phyloP scores from a whole-genome alignment of 495 filamentous ascomycete genomes.

The Hypoxylon fuscum region DNA sequence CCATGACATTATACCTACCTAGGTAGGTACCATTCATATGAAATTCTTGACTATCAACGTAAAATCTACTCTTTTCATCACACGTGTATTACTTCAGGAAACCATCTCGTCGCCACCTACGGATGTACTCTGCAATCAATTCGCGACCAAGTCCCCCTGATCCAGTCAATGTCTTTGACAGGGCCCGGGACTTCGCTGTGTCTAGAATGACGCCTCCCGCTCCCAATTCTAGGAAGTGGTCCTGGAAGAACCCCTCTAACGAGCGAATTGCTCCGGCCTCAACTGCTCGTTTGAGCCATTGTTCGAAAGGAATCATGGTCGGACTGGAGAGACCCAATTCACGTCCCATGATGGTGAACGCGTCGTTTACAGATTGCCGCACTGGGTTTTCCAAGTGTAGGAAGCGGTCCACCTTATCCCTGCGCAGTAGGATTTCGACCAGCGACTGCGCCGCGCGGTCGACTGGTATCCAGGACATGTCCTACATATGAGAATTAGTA shows the following conservation, averaged over 20 bases:
- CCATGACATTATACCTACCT: too few species aligned
- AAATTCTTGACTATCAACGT: not conserved
- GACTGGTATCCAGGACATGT: conserved; percentile 52
- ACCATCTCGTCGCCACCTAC: conserved; percentile 13
- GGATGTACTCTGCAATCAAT: conserved; percentile 38
- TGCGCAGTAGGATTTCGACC: conserved; percentile 44
- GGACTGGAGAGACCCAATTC: conserved; percentile 32
- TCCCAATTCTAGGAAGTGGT: conserved; percentile 42
- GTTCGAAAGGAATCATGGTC: conserved; percentile 38
- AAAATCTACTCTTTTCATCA: too few species aligned
- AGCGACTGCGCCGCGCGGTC: conserved; percentile 46
- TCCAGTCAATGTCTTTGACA: conserved; percentile 29
- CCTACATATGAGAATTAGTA: conserved; percentile 7
- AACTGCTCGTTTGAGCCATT: conserved; percentile 45
- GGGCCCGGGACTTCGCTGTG: conserved; percentile 28
- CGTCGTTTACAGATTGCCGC: conserved; percentile 47
- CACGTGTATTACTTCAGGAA: conserved; percentile 4
- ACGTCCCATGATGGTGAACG: conserved; percentile 38
- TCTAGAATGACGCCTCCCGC: conserved; percentile 39
- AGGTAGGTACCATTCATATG: not conserved
- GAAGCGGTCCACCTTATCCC: conserved; percentile 24
- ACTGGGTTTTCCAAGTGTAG: conserved; percentile 54
- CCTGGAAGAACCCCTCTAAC: conserved; percentile 39
- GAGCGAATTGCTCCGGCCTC: conserved; percentile 34
- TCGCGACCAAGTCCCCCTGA: conserved; percentile 31